Base-by-base conservation (phyloP, 306 rosid species). In the Cucurbita pepo region DNA sequence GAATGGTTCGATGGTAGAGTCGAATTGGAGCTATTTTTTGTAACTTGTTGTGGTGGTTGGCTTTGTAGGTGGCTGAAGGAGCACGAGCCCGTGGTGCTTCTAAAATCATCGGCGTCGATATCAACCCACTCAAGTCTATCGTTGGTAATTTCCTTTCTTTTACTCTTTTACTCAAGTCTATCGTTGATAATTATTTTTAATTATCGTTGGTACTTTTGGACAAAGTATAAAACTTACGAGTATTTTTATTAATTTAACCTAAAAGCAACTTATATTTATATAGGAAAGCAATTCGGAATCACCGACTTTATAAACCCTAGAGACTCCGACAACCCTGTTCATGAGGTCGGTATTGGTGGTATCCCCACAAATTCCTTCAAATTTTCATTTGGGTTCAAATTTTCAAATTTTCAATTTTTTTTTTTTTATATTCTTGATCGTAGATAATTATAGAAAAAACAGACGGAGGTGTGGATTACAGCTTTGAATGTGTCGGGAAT, bases 31-130 rank as follows among this genome's bases (percentile, higher is more conserved):
- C 19, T 3, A 22, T 21, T 3, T 36, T 36, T 36, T 15, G 4
- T 5, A 58, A 59, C 16, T 22, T 56, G 43, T 2, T 30, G 34
- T 34, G 15, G 38, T 10, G 37, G 9, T 14, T 13, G 9, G 8
- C 48, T 62, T 36, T 48, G 58, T 77, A 90, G 98, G 97, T 87
- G 51, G 96, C 89, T 3, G 91, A 88, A 82, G 98, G 97, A 0
- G 91, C 96, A 13, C 75, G 90, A 21, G 82, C 87, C 0, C 88
- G 98, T 54, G 97, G 97, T 18, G 96, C 87, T 50, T 87, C 91
- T 41, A 93, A 71, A 79, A 85, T 90, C 52, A 87, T 93, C 38
- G 98, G 98, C 0, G 86, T 93, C 3, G 98, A 93, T 77, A 83
- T 87, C 73, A 90, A 93, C 57, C 81, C 90, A 7, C 78, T 50